Base-by-base conservation (phyloP, 495 filamentous ascomycete species). In the Trichoderma asperelloides region DNA sequence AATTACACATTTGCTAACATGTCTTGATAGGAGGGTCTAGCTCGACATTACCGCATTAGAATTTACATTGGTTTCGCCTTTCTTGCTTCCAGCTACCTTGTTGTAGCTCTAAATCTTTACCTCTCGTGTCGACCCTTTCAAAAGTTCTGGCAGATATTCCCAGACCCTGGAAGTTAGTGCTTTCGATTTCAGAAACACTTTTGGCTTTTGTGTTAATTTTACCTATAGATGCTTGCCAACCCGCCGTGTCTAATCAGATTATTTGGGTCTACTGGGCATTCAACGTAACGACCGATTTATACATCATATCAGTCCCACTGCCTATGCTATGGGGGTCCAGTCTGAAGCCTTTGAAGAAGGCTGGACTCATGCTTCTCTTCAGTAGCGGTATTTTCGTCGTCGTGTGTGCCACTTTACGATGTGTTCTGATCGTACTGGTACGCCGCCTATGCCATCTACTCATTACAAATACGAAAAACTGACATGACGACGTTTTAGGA, bases 121-220 rank as follows among this genome's bases (percentile, higher is more conserved):
- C 74, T 86, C 1, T 77, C 80, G 3, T 89, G 87, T 68, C 71
- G 71, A 28, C 83, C 82, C 2, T 73, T 86, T 11, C 66, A 77
- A 8, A 80, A 76, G 65, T 78, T 84, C 67, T 86, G 84, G 83
- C 84, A 86, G 69, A 84, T 86, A 40, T 77, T 82, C 62, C 84
- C 84, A 0, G 71, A 85, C 27, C 84, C 83, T 16, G 83, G 83
- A 45, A 79, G 82, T 82, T 68, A 71, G 79, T 76, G 23, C 55
- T 41, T 13, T 55, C 18, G 1, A 1, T 1, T 6, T 9, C 47
- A 5, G 2, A 9, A 18, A 23, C 0, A 9, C n/a, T 18, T 25
- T 3, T 3, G 16, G 15, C 18, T 11, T 25, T 43, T n/a, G 43
- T 16, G 25, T n/a, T 65, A 23, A 27, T 2, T 15, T 64, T 68